Percentiles rank a stretch among this genome's conserved stretches.
Conservation (phyloP, 305 asterid species). For the Solanum hybrid region DNA sequence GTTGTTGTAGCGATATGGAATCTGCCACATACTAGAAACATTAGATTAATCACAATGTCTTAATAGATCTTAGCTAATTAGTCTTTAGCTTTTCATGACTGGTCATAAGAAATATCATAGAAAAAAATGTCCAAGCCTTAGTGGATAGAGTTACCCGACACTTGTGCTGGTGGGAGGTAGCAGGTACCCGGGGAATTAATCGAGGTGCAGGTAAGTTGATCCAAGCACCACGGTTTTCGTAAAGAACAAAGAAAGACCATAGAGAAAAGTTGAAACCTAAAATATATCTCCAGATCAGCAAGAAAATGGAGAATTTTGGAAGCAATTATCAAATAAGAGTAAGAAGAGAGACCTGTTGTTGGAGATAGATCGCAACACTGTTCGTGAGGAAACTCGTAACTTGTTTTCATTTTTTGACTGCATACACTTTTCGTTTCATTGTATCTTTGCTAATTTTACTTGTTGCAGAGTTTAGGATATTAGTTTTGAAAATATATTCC, state of each 20-base stretch:
- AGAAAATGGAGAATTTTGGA: neutral
- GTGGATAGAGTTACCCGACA: neutral
- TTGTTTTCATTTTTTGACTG: neutral
- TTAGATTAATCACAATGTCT: neutral
- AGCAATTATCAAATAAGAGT: neutral
- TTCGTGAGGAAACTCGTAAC: neutral
- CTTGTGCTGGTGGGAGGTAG: neutral
- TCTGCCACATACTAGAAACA: neutral
- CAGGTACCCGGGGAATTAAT: neutral
- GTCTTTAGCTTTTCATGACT: neutral
- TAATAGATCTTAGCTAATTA: neutral
- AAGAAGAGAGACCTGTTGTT: neutral
- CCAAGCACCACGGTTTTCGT: neutral
- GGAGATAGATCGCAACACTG: neutral
- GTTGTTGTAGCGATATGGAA: neutral
- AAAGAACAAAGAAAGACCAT: neutral
- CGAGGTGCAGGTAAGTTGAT: neutral
- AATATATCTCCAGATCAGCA: neutral
- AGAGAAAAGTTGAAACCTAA: neutral
- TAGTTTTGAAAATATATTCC: neutral
- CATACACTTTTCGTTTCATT: neutral
- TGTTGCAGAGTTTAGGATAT: neutral
- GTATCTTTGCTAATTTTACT: neutral
- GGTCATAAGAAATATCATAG: neutral
- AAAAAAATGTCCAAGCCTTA: neutral